Evolutionary conservation across 140 eudicot genomes (phyloP).

Genomic region (Erigeron philadelphicus): DNA sequence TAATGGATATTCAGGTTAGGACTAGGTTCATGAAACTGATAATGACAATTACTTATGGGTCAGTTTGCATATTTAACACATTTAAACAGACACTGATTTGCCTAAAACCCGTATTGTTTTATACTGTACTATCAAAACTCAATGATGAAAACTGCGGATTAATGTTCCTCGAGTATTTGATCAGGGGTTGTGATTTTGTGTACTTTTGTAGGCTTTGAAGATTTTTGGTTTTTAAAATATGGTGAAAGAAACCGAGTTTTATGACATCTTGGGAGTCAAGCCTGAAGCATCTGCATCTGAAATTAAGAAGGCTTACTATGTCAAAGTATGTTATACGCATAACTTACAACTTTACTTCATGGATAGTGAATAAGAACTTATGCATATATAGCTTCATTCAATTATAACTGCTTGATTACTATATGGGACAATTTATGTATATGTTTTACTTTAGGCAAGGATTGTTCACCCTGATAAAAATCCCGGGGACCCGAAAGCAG

Average conservation of each 20-base stretch:
- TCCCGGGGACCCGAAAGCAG: constrained; percentile 68
- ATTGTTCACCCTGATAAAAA: constrained; percentile 76
- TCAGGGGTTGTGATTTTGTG: too few species aligned
- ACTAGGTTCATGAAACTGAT: too few species aligned
- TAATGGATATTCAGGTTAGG: too few species aligned
- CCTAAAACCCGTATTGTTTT: too few species aligned
- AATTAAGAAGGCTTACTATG: constrained; percentile 70
- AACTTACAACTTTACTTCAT: neutral
- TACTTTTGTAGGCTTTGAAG: constrained; percentile 1
- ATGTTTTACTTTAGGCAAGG: constrained; percentile 53
- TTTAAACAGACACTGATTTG: too few species aligned
- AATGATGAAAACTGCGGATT: too few species aligned
- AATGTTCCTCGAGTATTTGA: too few species aligned
- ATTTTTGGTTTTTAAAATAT: constrained; percentile 26
- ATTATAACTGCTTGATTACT: neutral
- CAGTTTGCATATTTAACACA: too few species aligned
- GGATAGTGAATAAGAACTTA: neutral
- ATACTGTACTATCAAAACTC: too few species aligned
- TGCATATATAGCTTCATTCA: neutral
- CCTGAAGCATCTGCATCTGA: constrained; percentile 53
- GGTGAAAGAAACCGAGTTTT: constrained; percentile 70
- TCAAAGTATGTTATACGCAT: constrained; percentile 40
- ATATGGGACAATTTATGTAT: neutral
- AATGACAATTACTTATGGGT: too few species aligned
- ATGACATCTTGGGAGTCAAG: constrained; percentile 64